These are phyloP conservation scores for Gardenia jasminoides DNA, from an alignment of 257 asterid genomes.

Conservation along the genomic window DNA sequence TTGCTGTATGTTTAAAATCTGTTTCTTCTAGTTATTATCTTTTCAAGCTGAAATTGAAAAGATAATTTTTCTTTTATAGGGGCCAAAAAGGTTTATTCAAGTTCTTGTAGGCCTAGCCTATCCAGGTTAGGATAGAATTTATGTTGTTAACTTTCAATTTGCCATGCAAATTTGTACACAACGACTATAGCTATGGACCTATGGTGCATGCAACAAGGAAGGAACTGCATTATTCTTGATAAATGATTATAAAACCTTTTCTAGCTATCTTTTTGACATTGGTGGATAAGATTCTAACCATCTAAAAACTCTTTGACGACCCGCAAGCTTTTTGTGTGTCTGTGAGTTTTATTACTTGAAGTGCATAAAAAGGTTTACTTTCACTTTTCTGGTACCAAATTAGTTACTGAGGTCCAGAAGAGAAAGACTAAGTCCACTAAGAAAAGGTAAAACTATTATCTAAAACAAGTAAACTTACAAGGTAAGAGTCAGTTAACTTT, in stretches of 20 bases:
- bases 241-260: slow-evolving; percentile 14
- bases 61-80: slow-evolving; percentile 19
- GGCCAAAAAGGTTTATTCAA: slow-evolving; percentile 18
- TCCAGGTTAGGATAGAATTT: slow-evolving; percentile 10
- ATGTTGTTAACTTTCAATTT: slow-evolving; percentile 6
- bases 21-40: slow-evolving; percentile 44
- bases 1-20: slow-evolving; percentile 36
- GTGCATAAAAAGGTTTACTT: not conserved
- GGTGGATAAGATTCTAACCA: not conserved
- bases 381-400: not conserved
- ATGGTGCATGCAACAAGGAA: slow-evolving; percentile 4
- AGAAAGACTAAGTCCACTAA: not conserved
- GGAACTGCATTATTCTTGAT: not conserved
- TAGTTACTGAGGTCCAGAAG: not conserved
- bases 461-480: too few relatives aligned
- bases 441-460: not conserved
- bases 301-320: not conserved
- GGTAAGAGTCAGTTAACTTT: too few relatives aligned
- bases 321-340: not conserved
- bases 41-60: slow-evolving; percentile 29
- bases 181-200: not conserved
- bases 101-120: slow-evolving; percentile 17
- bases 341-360: not conserved
- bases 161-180: slow-evolving; percentile 27
- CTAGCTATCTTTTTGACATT: not conserved